Evolutionary conservation across 2,329 filamentous ascomycete species (phyloP).

Genomic region (Sarocladiaceae sp.): DNA sequence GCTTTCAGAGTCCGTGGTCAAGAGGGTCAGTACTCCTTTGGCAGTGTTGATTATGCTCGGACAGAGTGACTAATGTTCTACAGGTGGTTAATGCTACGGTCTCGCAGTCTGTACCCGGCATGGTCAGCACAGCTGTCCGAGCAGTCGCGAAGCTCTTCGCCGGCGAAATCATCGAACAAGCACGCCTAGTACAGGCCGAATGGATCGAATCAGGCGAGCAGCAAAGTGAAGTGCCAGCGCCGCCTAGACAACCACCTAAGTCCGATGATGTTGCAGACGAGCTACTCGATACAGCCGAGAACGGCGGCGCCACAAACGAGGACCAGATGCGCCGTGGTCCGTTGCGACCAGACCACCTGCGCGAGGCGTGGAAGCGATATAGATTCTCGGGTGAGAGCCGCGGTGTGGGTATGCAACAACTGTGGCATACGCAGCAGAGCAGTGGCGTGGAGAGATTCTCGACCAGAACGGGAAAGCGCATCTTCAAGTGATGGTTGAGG

Average conservation of each 20-base stretch:
- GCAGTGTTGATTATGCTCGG: not conserved
- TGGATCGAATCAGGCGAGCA: constrained; percentile 60
- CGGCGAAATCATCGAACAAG: constrained; percentile 70
- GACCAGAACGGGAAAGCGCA: constrained; percentile 43
- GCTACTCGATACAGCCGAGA: too few relatives aligned
- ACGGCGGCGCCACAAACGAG: constrained; percentile 9
- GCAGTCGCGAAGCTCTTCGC: constrained; percentile 74
- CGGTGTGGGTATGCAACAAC: constrained; percentile 53
- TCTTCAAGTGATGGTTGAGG: constrained; percentile 42
- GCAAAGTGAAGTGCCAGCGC: constrained; percentile 47
- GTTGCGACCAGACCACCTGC: constrained; percentile 68
- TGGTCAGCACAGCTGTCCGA: constrained; percentile 71
- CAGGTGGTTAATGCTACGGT: constrained; percentile 76
- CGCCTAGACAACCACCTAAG: constrained; percentile 15
- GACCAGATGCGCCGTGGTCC: constrained; percentile 37
- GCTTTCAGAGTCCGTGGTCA: constrained; percentile 63
- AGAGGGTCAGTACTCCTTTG: constrained; percentile 48
- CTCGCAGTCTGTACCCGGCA: constrained; percentile 71
- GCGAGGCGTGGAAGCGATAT: constrained; percentile 69
- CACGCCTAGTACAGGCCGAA: constrained; percentile 66
- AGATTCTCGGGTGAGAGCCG: constrained; percentile 59
- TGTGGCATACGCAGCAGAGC: constrained; percentile 58
- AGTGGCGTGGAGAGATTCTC: constrained; percentile 59
- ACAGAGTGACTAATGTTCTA: not conserved
- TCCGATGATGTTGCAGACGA: too few relatives aligned